phyloP scores from a whole-genome alignment of 2,329 filamentous ascomycete species.

The Paecilomyces fulvus region DNA sequence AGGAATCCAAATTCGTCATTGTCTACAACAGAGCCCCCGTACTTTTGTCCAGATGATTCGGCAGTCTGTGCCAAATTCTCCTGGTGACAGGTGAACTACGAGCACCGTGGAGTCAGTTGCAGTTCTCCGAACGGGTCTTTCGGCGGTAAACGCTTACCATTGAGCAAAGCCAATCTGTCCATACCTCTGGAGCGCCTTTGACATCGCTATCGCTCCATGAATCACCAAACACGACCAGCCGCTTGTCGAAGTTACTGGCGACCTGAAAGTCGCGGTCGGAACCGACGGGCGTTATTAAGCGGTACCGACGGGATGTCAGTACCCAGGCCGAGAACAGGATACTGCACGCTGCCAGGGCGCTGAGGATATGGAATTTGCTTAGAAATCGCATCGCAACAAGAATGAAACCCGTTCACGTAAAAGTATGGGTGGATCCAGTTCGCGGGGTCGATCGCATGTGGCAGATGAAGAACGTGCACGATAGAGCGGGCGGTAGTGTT shows the following conservation, averaged over 20 bases:
- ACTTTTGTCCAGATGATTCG: conserved; percentile 15
- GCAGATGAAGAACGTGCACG: neutral
- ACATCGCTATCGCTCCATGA: conserved; percentile 30
- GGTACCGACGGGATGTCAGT: conserved; percentile 16
- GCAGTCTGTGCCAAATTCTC: conserved; percentile 26
- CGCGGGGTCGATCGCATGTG: neutral
- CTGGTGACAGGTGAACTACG: conserved; percentile 25
- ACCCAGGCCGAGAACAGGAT: conserved; percentile 22
- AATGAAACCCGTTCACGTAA: neutral
- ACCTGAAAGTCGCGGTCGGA: conserved; percentile 11
- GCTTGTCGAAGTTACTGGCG: conserved; percentile 15
- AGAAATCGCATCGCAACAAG: conserved; percentile 15
- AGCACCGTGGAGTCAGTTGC: conserved; percentile 5
- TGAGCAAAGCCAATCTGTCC: conserved; percentile 29
- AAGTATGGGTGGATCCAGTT: neutral
- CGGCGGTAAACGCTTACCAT: conserved; percentile 16
- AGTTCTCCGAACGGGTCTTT: neutral
- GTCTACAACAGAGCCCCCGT: conserved; percentile 25
- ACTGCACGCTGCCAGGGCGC: conserved; percentile 19
- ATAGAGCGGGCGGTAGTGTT: neutral
- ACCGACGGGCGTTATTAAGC: conserved; percentile 10
- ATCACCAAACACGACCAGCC: conserved; percentile 32
- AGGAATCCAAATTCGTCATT: conserved; percentile 21
- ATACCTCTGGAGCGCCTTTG: conserved; percentile 20
- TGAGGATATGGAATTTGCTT: conserved; percentile 23